These are phyloP conservation scores for Solidago caesia DNA, from an alignment of 129 eudicot species.

Conservation along the genomic window DNA sequence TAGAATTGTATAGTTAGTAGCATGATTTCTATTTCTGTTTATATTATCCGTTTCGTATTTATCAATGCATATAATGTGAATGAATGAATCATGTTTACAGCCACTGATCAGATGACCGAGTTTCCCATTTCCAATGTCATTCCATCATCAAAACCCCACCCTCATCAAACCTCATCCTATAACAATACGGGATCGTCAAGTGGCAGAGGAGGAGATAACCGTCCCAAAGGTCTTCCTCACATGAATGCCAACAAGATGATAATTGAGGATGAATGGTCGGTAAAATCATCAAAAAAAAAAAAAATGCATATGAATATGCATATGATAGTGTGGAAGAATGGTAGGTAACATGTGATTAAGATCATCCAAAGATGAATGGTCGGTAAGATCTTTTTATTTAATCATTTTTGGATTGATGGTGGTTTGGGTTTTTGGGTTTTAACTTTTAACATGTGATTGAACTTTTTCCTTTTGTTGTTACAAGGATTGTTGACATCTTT, in stretches of 20 bases:
- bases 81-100: constrained; percentile 10
- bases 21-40: background rate
- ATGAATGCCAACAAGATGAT: constrained; percentile 34
- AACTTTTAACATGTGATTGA: constrained; percentile 6
- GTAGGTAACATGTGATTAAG: background rate
- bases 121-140: constrained; percentile 35
- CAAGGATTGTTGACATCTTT: constrained; percentile 16
- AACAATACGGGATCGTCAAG: constrained; percentile 44
- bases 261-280: constrained; percentile 81
- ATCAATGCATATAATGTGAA: background rate
- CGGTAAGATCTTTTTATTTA: constrained; percentile 10
- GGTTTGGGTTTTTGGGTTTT: background rate
- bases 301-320: constrained; percentile 27
- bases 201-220: constrained; percentile 22
- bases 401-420: background rate
- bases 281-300: constrained; percentile 39
- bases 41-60: constrained; percentile 2
- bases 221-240: constrained; percentile 27
- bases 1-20: background rate
- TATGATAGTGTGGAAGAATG: constrained; percentile 83
- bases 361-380: too few species aligned
- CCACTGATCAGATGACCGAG: constrained; percentile 43
- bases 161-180: constrained; percentile 43
- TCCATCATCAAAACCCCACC: constrained; percentile 39
- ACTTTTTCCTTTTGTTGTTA: background rate